Conservation (phyloP, 148 eudicot species). For the Pharnaceum exiguum region DNA sequence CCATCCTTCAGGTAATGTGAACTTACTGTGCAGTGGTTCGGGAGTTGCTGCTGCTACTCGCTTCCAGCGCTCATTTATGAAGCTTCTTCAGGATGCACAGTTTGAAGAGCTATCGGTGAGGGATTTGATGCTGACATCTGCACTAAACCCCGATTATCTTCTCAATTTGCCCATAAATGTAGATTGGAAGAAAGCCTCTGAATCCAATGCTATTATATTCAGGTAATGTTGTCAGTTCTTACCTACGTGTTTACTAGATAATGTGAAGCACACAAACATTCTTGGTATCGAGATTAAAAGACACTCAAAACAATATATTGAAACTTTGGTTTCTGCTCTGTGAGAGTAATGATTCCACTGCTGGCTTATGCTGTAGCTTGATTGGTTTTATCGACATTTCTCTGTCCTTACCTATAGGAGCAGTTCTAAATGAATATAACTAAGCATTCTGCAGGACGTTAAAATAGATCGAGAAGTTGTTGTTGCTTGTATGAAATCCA, state of each 20-base stretch:
- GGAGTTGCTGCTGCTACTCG: constrained; percentile 65
- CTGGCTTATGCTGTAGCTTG: no score
- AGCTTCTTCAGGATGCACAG: constrained; percentile 75
- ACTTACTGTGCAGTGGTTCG: constrained; percentile 41
- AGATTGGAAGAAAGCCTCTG: constrained; percentile 91
- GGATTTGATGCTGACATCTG: constrained; percentile 80
- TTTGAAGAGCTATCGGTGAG: constrained; percentile 91
- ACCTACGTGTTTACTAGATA: not conserved
- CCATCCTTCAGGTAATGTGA: constrained; percentile 27
- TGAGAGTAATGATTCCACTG: no score
- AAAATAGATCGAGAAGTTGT: no score
- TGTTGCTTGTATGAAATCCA: no score
- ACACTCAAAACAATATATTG: no score
- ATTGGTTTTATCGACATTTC: no score
- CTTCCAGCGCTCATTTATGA: constrained; percentile 78
- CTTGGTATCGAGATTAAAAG: not conserved
- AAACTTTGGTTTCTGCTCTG: no score
- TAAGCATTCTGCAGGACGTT: no score
- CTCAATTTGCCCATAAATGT: constrained; percentile 87
- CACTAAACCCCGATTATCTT: constrained; percentile 83
- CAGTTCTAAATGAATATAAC: no score
- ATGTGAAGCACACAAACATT: not conserved
- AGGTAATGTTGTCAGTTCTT: constrained; percentile 36
- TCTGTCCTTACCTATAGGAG: no score
- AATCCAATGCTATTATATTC: constrained; percentile 83